Evolutionary conservation across 75 land plant species (phyloP).

Genomic region (Pinus taeda): DNA sequence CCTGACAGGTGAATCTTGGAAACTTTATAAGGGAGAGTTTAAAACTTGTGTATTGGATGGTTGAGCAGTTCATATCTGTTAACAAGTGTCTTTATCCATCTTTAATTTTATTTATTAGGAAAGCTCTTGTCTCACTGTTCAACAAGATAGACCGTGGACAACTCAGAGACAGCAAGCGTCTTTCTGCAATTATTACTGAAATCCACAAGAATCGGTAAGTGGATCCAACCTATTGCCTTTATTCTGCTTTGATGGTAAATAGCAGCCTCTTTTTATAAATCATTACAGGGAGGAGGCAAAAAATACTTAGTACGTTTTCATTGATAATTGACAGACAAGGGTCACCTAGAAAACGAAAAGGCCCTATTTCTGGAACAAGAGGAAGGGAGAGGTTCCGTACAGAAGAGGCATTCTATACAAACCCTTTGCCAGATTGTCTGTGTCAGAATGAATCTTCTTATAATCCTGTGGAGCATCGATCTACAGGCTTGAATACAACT

Average conservation of each 20-base stretch:
- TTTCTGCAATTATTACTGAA: constrained; percentile 25
- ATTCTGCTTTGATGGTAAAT: neutral
- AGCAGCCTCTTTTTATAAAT: neutral
- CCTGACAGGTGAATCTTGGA: constrained; percentile 63
- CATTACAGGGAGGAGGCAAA: neutral
- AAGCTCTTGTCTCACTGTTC: constrained; percentile 39
- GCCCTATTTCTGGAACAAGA: constrained; percentile 81
- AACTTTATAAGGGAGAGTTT: neutral
- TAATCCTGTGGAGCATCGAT: too few species aligned
- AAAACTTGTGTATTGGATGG: neutral
- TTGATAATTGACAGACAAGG: constrained; percentile 70
- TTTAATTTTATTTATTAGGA: constrained; percentile 18
- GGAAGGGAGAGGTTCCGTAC: constrained; percentile 88
- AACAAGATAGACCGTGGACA: constrained; percentile 32
- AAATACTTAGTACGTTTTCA: neutral
- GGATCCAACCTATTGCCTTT: neutral
- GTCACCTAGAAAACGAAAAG: constrained; percentile 82
- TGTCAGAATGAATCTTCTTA: constrained; percentile 31
- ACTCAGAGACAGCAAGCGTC: constrained; percentile 23
- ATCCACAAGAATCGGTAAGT: constrained; percentile 36
- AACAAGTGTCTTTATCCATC: neutral
- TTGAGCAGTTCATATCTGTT: neutral
- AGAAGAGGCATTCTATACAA: constrained; percentile 94
- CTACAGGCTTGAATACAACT: too few species aligned
- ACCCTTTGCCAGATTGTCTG: constrained; percentile 90